phyloP scores from a whole-genome alignment of 345 rosid genomes.

The Lepidium aucheri region DNA sequence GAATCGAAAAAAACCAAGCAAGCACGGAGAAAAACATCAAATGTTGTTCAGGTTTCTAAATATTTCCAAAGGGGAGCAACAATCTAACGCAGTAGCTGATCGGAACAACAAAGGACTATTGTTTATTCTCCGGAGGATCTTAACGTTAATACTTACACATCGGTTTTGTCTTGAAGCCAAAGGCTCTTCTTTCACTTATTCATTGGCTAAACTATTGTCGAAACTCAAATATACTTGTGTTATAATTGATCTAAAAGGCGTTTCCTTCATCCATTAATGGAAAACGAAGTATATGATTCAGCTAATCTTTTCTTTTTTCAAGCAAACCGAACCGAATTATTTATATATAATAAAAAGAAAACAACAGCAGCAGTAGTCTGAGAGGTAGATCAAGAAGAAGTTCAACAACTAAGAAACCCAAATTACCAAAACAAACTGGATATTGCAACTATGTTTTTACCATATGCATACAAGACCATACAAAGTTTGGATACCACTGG shows the following conservation, averaged over 20 bases:
- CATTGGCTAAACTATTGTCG: background rate
- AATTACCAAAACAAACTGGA: no score
- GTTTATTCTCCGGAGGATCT: background rate
- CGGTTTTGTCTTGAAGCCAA: slow-evolving; percentile 4
- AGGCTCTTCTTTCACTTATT: background rate
- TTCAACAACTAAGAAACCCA: no score
- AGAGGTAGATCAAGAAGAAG: no score
- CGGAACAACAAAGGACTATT: background rate
- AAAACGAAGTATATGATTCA: background rate
- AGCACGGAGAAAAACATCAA: background rate
- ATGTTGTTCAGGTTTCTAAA: background rate
- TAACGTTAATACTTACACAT: background rate
- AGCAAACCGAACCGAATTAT: no score
- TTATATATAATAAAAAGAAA: no score
- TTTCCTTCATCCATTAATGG: background rate
- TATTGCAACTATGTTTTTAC: no score
- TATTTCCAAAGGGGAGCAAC: background rate
- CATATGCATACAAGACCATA: no score
- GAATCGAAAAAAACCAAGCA: background rate
- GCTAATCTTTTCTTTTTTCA: no score
- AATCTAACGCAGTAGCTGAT: background rate
- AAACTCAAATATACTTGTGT: background rate
- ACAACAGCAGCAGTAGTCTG: no score
- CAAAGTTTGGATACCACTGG: no score
- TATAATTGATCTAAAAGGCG: background rate